Percentiles rank a stretch among this genome's conserved stretches.
These are phyloP conservation scores for Kuraishia ogatae DNA, from an alignment of 805 yeast species.

Conservation along the genomic window DNA sequence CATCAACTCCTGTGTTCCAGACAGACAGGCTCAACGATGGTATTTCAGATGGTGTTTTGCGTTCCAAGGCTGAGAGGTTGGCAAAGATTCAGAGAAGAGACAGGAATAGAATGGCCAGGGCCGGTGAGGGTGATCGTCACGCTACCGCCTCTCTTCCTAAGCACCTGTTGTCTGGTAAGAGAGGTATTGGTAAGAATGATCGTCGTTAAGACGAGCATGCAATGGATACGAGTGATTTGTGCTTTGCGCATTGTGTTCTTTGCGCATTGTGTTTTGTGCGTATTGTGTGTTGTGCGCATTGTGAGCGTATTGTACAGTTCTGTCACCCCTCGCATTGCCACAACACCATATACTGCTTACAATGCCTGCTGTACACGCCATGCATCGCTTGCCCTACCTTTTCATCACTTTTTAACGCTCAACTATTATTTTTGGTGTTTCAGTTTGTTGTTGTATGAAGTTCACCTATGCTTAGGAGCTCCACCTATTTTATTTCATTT, in stretches of 20 bases:
- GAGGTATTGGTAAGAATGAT: slow-evolving; percentile 91
- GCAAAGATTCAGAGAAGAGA: slow-evolving; percentile 88
- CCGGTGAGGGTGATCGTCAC: slow-evolving; percentile 95
- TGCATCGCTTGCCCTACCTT: not conserved
- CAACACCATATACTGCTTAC: no score
- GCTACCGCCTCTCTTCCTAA: slow-evolving; percentile 78
- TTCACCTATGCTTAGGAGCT: not conserved
- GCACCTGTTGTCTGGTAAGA: slow-evolving; percentile 93
- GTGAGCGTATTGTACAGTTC: no score
- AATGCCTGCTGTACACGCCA: no score
- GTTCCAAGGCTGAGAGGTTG: slow-evolving; percentile 80
- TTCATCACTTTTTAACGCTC: slow-evolving; percentile 1
- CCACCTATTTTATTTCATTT: not conserved
- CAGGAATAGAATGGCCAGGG: slow-evolving; percentile 85
- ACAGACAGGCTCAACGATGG: slow-evolving; percentile 82
- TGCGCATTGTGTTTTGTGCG: not conserved
- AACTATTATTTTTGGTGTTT: not conserved
- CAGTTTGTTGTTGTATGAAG: not conserved
- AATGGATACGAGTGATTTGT: not conserved
- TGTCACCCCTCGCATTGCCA: no score
- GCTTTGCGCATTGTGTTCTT: slow-evolving; percentile 2
- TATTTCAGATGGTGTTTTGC: slow-evolving; percentile 68
- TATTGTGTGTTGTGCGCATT: no score
- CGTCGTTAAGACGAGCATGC: slow-evolving; percentile 49
- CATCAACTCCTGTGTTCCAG: slow-evolving; percentile 49